Evolutionary conservation across 2,329 filamentous ascomycete genomes (phyloP).

Genomic region (Sodiomyces alkalinus): DNA sequence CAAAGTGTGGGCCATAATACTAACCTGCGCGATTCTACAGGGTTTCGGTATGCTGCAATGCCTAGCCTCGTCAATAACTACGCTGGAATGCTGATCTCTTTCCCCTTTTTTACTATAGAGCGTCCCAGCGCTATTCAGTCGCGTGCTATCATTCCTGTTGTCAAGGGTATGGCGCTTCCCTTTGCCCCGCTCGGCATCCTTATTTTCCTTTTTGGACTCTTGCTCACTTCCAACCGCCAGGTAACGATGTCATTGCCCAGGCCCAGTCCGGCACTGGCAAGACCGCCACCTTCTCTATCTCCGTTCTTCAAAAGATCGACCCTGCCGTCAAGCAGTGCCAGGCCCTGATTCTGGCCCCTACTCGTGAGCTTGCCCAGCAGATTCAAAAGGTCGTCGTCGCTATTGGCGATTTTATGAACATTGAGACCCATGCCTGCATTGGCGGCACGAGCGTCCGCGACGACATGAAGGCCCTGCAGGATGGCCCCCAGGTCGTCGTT

Average conservation of each 20-base stretch:
- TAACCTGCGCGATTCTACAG: background rate
- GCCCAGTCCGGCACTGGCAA: constrained; percentile 99
- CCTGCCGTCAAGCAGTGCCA: constrained; percentile 89
- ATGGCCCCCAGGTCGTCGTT: constrained; percentile 92
- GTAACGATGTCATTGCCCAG: constrained; percentile 98
- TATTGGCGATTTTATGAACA: constrained; percentile 98
- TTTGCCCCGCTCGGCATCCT: constrained; percentile 8
- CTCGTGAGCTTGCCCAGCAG: constrained; percentile 96
- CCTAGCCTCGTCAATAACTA: too few species aligned
- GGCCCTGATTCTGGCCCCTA: constrained; percentile 94
- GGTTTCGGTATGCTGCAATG: constrained; percentile 3
- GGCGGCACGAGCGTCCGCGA: constrained; percentile 96
- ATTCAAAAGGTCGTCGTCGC: constrained; percentile 99
- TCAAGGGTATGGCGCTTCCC: constrained; percentile 97
- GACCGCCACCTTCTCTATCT: constrained; percentile 99
- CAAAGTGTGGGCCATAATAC: too few species aligned
- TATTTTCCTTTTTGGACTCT: constrained; percentile 1
- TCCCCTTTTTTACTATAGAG: constrained; percentile 62
- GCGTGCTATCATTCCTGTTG: constrained; percentile 99
- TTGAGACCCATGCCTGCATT: constrained; percentile 98
- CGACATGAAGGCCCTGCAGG: constrained; percentile 94
- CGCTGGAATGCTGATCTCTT: background rate
- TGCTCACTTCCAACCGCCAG: constrained; percentile 24
- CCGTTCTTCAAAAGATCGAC: constrained; percentile 97
- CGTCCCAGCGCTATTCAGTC: constrained; percentile 98